Base-by-base conservation (phyloP, 2,329 filamentous ascomycete species). In the Pezicula carpinea region DNA sequence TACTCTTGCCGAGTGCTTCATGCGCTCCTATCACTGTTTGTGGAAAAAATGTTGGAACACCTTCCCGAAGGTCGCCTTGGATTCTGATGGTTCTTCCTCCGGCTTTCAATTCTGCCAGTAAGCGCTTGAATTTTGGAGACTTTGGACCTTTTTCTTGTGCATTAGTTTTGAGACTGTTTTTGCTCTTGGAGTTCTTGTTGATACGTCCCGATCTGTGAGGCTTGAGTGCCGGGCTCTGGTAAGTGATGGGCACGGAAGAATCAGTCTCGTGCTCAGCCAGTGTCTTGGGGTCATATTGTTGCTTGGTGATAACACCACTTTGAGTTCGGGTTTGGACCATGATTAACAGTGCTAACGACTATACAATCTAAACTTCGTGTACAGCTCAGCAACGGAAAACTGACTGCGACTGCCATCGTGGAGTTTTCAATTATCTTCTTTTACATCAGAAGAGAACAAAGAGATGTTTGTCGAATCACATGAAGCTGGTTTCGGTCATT, bases 1-100 rank as follows among this genome's bases (percentile, higher is more conserved):
- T 54, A 5, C 53, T 57, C 29, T 54, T 18, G 14, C 51, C 52
- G 3, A 44, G 32, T 18, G n/a, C 21, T 35, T 55, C 51, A 14
- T 44, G 47, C 8, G 46, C 51, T 2, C 52, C 54, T 33, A 53
- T 47, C 2, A 39, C 29, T 5, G 46, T 23, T 5, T 46, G 44
- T 10, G 53, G 54, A 18, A 52, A 52, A 19, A 44, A 14, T 5
- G 35, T 39, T 23, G 19, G 26, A 11, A 21, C 4, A 14, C 36
- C 45, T 17, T 29, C 15, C 15, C 5, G 34, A 29, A 40, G 17
- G 14, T 47, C 39, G 15, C n/a, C 33, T 15, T 18, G 14, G 33
- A 36, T 47, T 22, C 33, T 43, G 23, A 48, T 44, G 2, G 39
- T 48, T 5, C 46, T 45, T 44, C 48, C 43, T 40, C 48, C 43